Conservation (phyloP, 768 basidiomycete genomes). For the Psilocybe cubensis region DNA sequence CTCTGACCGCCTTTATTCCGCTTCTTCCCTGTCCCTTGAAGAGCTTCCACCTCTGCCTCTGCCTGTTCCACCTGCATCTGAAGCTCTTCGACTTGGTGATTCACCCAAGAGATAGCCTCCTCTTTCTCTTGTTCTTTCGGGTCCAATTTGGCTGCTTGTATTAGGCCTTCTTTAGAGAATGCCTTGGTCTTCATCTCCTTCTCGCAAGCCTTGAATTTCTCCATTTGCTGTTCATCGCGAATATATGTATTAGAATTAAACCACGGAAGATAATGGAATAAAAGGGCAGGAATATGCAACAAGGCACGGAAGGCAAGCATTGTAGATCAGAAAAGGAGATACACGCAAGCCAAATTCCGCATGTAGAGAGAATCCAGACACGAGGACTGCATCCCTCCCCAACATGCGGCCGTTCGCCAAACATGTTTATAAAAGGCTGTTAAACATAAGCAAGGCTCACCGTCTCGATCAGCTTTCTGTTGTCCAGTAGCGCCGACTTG, state of each 20-base stretch:
- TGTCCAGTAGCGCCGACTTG: slow-evolving; percentile 90
- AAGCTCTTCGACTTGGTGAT: slow-evolving; percentile 87
- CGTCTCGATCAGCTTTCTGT: slow-evolving; percentile 95
- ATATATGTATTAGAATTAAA: slow-evolving; percentile 22
- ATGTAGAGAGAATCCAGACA: slow-evolving; percentile 15
- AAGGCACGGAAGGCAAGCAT: slow-evolving; percentile 21
- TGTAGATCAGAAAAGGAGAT: slow-evolving; percentile 19
- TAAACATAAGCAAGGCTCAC: slow-evolving; percentile 52
- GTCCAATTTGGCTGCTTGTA: slow-evolving; percentile 91
- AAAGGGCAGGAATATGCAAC: slow-evolving; percentile 25
- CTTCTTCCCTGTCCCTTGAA: slow-evolving; percentile 85
- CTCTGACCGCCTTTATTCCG: slow-evolving; percentile 73
- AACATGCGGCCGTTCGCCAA: slow-evolving; percentile 10
- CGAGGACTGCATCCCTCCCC: slow-evolving; percentile 13
- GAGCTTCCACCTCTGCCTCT: slow-evolving; percentile 91
- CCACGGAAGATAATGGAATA: slow-evolving; percentile 30
- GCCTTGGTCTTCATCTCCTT: slow-evolving; percentile 99
- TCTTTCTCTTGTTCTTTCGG: slow-evolving; percentile 97
- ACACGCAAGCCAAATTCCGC: slow-evolving; percentile 14
- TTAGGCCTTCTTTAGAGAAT: slow-evolving; percentile 98
- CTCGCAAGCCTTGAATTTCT: slow-evolving; percentile 99
- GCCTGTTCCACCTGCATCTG: slow-evolving; percentile 91
- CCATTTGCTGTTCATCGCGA: slow-evolving; percentile 87
- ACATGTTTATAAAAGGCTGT: slow-evolving; percentile 2
- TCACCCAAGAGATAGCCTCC: slow-evolving; percentile 87